Base-by-base conservation (phyloP, 108 stramenopile genomes). In the Pelagomonas calceolata region DNA sequence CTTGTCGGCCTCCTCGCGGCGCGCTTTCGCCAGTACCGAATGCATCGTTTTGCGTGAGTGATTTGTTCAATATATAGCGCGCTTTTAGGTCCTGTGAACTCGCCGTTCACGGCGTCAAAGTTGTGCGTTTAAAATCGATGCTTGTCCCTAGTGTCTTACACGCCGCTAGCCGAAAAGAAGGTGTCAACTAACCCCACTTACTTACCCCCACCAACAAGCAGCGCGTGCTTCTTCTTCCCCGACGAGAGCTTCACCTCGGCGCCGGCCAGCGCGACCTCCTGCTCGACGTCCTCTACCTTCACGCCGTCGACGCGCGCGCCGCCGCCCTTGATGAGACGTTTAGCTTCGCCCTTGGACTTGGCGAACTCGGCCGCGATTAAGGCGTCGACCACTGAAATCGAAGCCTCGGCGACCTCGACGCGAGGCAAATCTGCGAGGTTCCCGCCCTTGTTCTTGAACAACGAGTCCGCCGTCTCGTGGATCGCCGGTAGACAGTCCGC, bases 321-420 rank as follows among this genome's bases (percentile, higher is more conserved):
- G 36, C 93, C 92, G 30, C 94, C 94, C 67, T 84, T 81, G 71
- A 96, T 95, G 34, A 97, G 82, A 35, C 98, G 85, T 46, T 91
- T 80, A 4, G 94, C 98, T 71, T 97, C 95, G 71, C 89, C 92
- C 81, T 96, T 97, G 43, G 89, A 91, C 64, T 63, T 80, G 0
- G 89, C 87, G 64, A 96, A 73, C n/a, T 80, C 86, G 30, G 94
- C 75, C 14, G 82, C 74, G 33, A 95, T 73, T 69, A 93, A 91
- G 64, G 94, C 72, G 76, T 97, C 95, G 51, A 88, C 82, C n/a
- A 94, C 73, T 46, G 80, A 64, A 39, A 87, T 76, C 29, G 72
- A 70, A 0, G 72, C 79, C 73, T 86, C 76, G 39, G 81, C 33
- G 30, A 81, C 77, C 18, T 76, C 72, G 69, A 7, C 30, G 39